Percentiles rank a stretch among this genome's conserved stretches.
Conservation (phyloP, 148 eudicot species). For the Suaeda aralocaspica region DNA sequence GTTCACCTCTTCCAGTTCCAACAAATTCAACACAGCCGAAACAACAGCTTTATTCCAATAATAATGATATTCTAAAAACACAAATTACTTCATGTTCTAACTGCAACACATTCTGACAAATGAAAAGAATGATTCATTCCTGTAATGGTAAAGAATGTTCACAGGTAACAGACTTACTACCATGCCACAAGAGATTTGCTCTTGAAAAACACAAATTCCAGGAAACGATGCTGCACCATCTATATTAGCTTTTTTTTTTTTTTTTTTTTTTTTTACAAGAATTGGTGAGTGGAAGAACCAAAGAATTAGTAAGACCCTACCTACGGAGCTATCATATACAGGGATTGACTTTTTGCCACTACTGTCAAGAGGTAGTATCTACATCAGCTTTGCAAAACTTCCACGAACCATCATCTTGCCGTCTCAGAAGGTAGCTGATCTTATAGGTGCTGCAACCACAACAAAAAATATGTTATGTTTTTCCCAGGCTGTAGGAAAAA, state of each 20-base stretch:
- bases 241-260: conserved; percentile 15
- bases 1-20: neutral
- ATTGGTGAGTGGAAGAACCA: conserved; percentile 27
- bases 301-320: conserved; percentile 21
- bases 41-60: neutral
- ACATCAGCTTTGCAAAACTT: conserved; percentile 74
- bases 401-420: conserved; percentile 84
- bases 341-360: neutral
- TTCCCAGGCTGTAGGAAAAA: neutral
- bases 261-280: conserved; percentile 26
- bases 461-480: neutral
- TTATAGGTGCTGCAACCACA: conserved; percentile 66
- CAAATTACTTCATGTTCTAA: neutral
- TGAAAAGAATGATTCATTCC: conserved; percentile 11
- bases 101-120: conserved; percentile 8
- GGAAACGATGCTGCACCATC: conserved; percentile 2
- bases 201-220: neutral
- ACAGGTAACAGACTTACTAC: conserved; percentile 10
- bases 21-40: conserved; percentile 2
- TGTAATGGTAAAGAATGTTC: conserved; percentile 7
- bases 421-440: conserved; percentile 61
- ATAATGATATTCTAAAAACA: neutral
- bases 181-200: neutral
- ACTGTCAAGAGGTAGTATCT: conserved; percentile 36
- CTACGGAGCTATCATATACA: conserved; percentile 12